Evolutionary conservation across 192 early-diverging fungal genomes (phyloP).

Genomic region (Linnemannia elongata): DNA sequence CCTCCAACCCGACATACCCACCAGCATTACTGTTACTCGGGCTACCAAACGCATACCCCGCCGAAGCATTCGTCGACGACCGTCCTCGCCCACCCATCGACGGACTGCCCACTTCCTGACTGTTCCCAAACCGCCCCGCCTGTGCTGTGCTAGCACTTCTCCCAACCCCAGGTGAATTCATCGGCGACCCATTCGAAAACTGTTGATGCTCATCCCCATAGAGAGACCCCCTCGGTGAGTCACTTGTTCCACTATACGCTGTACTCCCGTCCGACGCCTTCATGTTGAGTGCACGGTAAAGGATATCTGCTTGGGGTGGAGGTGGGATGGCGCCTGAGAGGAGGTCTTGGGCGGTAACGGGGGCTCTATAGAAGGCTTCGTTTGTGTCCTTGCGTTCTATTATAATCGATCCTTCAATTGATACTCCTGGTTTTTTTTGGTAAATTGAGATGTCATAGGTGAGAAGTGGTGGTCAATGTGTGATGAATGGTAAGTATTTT

Average conservation of each 20-base stretch:
- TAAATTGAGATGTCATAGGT: no score
- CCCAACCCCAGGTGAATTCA: neutral
- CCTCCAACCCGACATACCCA: neutral
- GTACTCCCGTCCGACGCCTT: slow-evolving; percentile 6
- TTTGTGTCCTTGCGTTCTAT: slow-evolving; percentile 87
- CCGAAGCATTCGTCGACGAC: neutral
- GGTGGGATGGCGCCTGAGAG: slow-evolving; percentile 77
- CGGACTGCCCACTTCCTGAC: neutral
- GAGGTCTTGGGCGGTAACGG: slow-evolving; percentile 83
- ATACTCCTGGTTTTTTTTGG: slow-evolving; percentile 57
- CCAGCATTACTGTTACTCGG: neutral
- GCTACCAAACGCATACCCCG: neutral
- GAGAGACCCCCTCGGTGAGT: neutral
- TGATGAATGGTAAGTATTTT: no score
- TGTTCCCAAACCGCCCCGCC: neutral
- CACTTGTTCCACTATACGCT: neutral
- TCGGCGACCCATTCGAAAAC: neutral
- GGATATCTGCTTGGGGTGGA: slow-evolving; percentile 80
- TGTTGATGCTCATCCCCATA: neutral
- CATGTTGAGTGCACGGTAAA: slow-evolving; percentile 81
- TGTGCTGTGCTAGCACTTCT: neutral
- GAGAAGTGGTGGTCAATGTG: no score
- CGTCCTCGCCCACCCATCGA: neutral
- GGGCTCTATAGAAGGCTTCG: slow-evolving; percentile 78
- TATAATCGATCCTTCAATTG: slow-evolving; percentile 80